phyloP scores from a whole-genome alignment of 305 asterid species.

The Fraxinus albicans region DNA sequence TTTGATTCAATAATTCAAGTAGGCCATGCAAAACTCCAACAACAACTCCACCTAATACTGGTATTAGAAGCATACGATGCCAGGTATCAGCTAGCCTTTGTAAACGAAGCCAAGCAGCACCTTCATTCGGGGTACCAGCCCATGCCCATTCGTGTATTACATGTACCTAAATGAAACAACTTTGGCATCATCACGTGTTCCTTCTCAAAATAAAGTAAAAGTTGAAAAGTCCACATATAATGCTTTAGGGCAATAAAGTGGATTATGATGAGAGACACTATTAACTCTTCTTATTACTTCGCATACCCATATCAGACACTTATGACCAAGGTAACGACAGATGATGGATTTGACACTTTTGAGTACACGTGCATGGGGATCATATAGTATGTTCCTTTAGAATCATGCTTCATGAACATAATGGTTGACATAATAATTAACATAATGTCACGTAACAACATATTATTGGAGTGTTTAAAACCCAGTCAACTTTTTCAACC shows the following conservation, averaged over 20 bases:
- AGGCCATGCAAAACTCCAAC: slow-evolving; percentile 97
- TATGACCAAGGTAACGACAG: neutral
- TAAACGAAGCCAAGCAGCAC: slow-evolving; percentile 96
- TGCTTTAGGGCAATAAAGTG: neutral
- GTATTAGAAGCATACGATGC: slow-evolving; percentile 91
- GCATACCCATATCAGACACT: neutral
- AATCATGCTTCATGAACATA: too few relatives aligned
- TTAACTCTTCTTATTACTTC: neutral
- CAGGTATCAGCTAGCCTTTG: slow-evolving; percentile 93
- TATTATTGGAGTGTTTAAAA: too few relatives aligned
- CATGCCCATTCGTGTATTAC: slow-evolving; percentile 97
- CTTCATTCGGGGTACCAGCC: slow-evolving; percentile 99
- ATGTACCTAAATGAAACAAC: slow-evolving; percentile 58
- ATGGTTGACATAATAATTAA: too few relatives aligned
- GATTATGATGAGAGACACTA: neutral
- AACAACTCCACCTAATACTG: slow-evolving; percentile 90
- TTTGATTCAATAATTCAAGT: slow-evolving; percentile 76
- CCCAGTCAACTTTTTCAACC: too few relatives aligned
- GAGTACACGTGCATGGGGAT: neutral
- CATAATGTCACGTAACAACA: too few relatives aligned
- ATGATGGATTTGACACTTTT: neutral
- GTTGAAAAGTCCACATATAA: neutral
- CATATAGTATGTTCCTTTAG: neutral
- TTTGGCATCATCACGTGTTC: slow-evolving; percentile 17
- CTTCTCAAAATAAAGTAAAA: neutral